These are phyloP conservation scores for Colletotrichum sidae DNA, from an alignment of 2,329 filamentous ascomycete genomes.

Conservation along the genomic window DNA sequence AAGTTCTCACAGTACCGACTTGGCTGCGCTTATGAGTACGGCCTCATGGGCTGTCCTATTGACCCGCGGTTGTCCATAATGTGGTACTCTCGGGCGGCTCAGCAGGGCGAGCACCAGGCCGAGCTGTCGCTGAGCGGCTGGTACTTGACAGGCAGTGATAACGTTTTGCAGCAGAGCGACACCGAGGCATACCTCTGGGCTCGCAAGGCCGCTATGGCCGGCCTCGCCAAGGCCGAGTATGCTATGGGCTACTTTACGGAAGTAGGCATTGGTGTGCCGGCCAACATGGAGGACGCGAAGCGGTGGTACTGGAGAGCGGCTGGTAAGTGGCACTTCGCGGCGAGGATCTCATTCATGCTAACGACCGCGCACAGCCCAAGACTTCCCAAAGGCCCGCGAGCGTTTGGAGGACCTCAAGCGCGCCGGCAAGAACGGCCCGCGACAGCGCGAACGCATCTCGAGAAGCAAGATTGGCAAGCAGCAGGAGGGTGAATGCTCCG, in stretches of 20 bases:
- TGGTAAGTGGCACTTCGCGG: conserved; percentile 70
- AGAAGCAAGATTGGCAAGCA: conserved; percentile 84
- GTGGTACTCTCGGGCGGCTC: conserved; percentile 93
- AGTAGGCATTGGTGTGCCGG: conserved; percentile 87
- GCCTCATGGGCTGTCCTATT: conserved; percentile 82
- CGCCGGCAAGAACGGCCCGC: conserved; percentile 73
- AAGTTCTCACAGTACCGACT: conserved; percentile 95
- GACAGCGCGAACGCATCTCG: conserved; percentile 82
- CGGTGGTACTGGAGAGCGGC: conserved; percentile 98
- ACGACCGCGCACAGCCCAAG: conserved; percentile 74
- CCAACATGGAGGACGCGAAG: conserved; percentile 94
- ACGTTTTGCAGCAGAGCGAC: conserved; percentile 90
- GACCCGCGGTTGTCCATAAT: conserved; percentile 88
- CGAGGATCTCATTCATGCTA: conserved; percentile 40
- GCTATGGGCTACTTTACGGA: conserved; percentile 99
- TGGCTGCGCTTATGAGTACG: conserved; percentile 91
- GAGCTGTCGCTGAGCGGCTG: conserved; percentile 89
- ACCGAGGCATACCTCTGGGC: conserved; percentile 98
- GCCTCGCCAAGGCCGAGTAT: conserved; percentile 93
- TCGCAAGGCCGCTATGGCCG: conserved; percentile 88
- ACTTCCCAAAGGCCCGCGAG: conserved; percentile 93
- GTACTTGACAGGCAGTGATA: conserved; percentile 93
- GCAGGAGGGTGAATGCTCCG: conserved; percentile 86
- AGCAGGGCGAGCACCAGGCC: conserved; percentile 93
- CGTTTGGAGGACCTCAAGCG: conserved; percentile 92